Conservation (phyloP, 1,139 yeast genomes). For the Nadsonia starkeyi-henricii region DNA sequence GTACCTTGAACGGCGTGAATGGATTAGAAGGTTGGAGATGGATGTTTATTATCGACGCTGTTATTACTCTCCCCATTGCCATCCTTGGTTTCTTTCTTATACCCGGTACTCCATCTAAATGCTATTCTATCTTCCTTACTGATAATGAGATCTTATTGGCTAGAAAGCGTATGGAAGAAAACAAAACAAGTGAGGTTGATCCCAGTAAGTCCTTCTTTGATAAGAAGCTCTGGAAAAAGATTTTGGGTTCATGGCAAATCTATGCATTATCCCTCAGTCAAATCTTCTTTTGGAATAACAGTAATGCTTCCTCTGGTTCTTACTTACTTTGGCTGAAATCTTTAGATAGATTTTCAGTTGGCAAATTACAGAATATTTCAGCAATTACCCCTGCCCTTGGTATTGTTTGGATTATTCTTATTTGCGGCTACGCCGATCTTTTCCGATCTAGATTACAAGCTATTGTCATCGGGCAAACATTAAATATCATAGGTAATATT, state of each 20-base stretch:
- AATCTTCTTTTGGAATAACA: constrained; percentile 49
- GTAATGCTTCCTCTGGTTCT: constrained; percentile 34
- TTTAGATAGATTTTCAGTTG: constrained; percentile 19
- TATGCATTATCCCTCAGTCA: constrained; percentile 32
- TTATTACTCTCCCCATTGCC: constrained; percentile 46
- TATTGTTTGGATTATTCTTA: constrained; percentile 28
- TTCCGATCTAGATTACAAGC: constrained; percentile 45
- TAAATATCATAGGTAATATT: constrained; percentile 30
- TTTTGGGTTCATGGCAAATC: constrained; percentile 36
- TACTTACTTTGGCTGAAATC: constrained; percentile 41
- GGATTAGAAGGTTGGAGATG: constrained; percentile 66
- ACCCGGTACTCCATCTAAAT: constrained; percentile 51
- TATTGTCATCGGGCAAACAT: constrained; percentile 35
- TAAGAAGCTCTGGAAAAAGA: constrained; percentile 29
- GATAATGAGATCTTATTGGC: constrained; percentile 57
- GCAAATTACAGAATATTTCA: constrained; percentile 29
- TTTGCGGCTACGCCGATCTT: constrained; percentile 31
- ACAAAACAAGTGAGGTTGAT: background rate
- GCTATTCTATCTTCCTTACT: constrained; percentile 37
- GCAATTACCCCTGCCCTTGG: constrained; percentile 42
- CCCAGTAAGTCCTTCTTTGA: constrained; percentile 11
- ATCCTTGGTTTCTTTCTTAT: constrained; percentile 43
- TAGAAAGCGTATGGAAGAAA: constrained; percentile 33
- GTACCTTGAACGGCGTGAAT: constrained; percentile 32
- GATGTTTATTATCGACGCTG: constrained; percentile 63